These are phyloP conservation scores for Suhomyces panamericanus DNA, from an alignment of 1,139 yeast species.

Conservation along the genomic window DNA sequence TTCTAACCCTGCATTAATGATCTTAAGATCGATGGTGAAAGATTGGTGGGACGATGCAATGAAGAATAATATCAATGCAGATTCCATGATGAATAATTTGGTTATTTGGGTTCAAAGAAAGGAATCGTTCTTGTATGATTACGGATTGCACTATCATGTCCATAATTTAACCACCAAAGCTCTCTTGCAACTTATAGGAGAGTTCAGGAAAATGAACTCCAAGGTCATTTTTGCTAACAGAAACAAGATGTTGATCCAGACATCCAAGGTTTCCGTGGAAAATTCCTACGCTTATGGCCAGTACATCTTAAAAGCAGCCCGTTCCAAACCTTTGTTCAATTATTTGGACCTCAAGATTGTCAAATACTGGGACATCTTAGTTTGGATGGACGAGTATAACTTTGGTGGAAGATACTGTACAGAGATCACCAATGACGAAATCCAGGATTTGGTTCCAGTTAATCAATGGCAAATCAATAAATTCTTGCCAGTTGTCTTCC, in stretches of 20 bases:
- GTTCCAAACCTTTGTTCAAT: conserved; percentile 80
- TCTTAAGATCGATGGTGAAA: conserved; percentile 73
- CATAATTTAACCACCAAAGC: conserved; percentile 86
- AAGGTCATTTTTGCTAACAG: conserved; percentile 78
- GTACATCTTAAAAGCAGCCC: conserved; percentile 73
- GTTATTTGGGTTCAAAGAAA: conserved; percentile 86
- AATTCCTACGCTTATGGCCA: conserved; percentile 94
- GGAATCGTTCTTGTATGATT: conserved; percentile 72
- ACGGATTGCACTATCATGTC: conserved; percentile 79
- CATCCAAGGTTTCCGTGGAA: conserved; percentile 77
- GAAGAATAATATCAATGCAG: conserved; percentile 69
- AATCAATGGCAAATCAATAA: conserved; percentile 81
- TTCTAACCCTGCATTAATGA: conserved; percentile 70
- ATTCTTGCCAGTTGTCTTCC: conserved; percentile 73
- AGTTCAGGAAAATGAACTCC: conserved; percentile 77
- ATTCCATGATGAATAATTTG: conserved; percentile 78
- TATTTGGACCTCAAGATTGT: conserved; percentile 74
- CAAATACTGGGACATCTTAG: conserved; percentile 84
- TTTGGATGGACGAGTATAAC: conserved; percentile 95
- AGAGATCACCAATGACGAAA: conserved; percentile 55
- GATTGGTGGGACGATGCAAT: conserved; percentile 96
- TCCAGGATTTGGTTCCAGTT: conserved; percentile 56
- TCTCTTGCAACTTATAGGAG: conserved; percentile 76
- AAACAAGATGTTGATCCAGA: conserved; percentile 69
- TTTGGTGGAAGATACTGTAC: conserved; percentile 81